Percentiles rank a stretch among this genome's conserved stretches.
Evolutionary conservation across 2,329 filamentous ascomycete species (phyloP).

Genomic region (Talaromyces atroroseus): DNA sequence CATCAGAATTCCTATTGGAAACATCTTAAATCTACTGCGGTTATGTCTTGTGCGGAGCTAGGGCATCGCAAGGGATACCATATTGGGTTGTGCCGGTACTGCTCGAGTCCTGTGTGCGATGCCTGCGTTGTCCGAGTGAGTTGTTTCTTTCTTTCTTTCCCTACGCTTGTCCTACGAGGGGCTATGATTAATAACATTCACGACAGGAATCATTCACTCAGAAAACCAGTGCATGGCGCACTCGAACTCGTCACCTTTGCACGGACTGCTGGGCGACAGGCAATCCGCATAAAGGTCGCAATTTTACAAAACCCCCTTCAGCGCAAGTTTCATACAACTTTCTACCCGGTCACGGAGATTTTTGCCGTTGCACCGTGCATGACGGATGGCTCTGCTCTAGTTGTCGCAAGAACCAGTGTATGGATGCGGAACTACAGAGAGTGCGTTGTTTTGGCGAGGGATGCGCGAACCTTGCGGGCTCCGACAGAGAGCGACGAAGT

Average conservation of each 20-base stretch:
- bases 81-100: conserved; percentile 21
- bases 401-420: conserved; percentile 24
- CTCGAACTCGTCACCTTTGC: conserved; percentile 25
- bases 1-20: conserved; percentile 27
- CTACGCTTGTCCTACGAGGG: neutral
- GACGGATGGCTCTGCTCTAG: conserved; percentile 25
- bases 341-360: conserved; percentile 16
- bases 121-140: conserved; percentile 24
- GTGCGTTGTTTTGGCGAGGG: conserved; percentile 21
- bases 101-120: conserved; percentile 26
- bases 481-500: conserved; percentile 22
- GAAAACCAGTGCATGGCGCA: conserved; percentile 24
- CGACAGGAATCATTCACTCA: conserved; percentile 22
- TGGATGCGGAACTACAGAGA: conserved; percentile 16
- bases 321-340: conserved; percentile 13
- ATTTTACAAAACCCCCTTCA: conserved; percentile 16
- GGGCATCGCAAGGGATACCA: conserved; percentile 22
- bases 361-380: conserved; percentile 23
- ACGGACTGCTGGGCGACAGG: conserved; percentile 23
- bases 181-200: neutral
- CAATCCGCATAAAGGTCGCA: conserved; percentile 20
- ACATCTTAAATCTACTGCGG: conserved; percentile 20
- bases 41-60: conserved; percentile 21
- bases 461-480: conserved; percentile 18
- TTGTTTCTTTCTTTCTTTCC: neutral